Evolutionary conservation across 2,329 filamentous ascomycete genomes (phyloP), one percentile per base, ranked within the genome.

Genomic region (Herpomyces periplanetae): DNA sequence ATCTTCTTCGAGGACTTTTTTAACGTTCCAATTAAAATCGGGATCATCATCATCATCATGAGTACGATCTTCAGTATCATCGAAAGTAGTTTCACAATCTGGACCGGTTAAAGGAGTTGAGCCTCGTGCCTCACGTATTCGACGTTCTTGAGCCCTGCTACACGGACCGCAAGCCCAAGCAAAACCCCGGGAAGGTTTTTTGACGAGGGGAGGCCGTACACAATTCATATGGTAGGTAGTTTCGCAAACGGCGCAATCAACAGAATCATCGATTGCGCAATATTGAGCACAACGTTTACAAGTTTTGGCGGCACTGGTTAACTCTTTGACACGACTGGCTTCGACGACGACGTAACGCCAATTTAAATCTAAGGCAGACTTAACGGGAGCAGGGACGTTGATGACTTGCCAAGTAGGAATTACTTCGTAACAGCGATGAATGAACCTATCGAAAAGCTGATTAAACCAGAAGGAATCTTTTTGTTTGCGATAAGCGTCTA

Each of bases 191-290:
- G 75, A 87, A 9, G 80, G 80, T 39, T 96, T 96, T 39, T 88
- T 96, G 20, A 71, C 50, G 25, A 96, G 40, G 14, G 73, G 69
- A 15, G 80, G 80, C 24, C 64, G 62, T 22, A 96, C 80, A 37
- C 80, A 96, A 32, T 73, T 68, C 75, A 96, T 91, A 43, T 96
- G 80, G 41, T 88, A 96, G 7, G 75, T 91, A 36, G 71, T 61
- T 34, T 61, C 55, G 39, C 80, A 96, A 21, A 88, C 71, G 17
- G 75, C 80, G 38, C 80, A 96, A 37, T 91, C 75, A 10, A 91
- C 80, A 15, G 80, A 91, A 41, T 91, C 69, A 36, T 66, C 63
- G 32, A 68, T 80, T 30, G 80, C 73, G 42, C 73, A 87, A 43
- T 80, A 96, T 31, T 59, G 54, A 32, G 49, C 53, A 42, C 80